A percentile compares a stretch with the other conserved stretches of the same genome.
These are phyloP conservation scores for Neoconidiobolus thromboides DNA, from an alignment of 371 early-diverging fungal genomes.

Conservation along the genomic window DNA sequence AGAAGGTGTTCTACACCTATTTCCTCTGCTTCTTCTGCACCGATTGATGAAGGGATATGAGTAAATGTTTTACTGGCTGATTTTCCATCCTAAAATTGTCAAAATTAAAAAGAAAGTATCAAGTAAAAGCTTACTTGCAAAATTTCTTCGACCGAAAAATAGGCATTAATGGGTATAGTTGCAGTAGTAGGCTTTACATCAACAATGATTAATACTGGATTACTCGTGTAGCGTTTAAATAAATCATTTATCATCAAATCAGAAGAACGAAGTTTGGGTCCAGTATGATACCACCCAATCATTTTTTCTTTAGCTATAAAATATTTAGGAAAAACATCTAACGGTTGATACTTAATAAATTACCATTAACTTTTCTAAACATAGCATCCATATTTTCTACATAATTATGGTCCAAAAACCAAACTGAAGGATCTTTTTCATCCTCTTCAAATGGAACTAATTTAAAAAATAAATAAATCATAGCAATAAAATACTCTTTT, in stretches of 20 bases:
- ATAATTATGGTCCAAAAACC: conserved; percentile 99
- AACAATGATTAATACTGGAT: conserved; percentile 88
- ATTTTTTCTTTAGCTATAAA: conserved; percentile 68
- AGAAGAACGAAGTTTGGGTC: conserved; percentile 91
- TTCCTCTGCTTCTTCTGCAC: conserved; percentile 99
- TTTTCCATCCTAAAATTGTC: conserved; percentile 63
- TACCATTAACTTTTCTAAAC: conserved; percentile 95
- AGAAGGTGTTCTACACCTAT: conserved; percentile 99
- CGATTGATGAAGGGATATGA: conserved; percentile 89
- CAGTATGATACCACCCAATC: conserved; percentile 99
- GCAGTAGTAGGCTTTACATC: conserved; percentile 85
- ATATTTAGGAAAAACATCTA: too few species aligned
- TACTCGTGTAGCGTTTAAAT: conserved; percentile 82
- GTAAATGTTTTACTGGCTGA: conserved; percentile 86
- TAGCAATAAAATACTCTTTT: not conserved
- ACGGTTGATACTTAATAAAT: too few species aligned
- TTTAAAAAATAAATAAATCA: not conserved
- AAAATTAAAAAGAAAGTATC: conserved; percentile 7
- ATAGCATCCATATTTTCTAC: conserved; percentile 98
- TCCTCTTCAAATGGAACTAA: conserved; percentile 98
- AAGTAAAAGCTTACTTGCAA: conserved; percentile 40
- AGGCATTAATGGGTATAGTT: conserved; percentile 93
- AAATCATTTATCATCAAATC: conserved; percentile 98
- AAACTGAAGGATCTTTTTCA: conserved; percentile 89
- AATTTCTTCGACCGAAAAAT: conserved; percentile 80